Evolutionary conservation across 2,329 filamentous ascomycete species (phyloP), one percentile per base, ranked within the genome.

Genomic region (Ophiocordyceps camponoti-saundersi): DNA sequence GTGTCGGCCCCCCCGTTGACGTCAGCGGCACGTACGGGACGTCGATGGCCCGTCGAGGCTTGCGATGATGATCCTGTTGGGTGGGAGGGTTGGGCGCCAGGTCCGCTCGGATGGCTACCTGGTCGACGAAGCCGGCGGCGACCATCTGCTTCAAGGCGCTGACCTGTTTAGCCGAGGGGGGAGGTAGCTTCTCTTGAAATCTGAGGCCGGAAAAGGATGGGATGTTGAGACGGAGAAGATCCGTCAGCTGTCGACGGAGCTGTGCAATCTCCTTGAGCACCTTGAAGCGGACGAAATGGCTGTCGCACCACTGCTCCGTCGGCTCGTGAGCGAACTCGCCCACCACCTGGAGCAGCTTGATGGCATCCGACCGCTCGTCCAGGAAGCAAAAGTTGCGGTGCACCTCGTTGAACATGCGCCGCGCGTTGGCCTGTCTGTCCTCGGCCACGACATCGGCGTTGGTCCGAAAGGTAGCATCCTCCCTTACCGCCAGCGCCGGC

Each of bases 61-160:
- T 86, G 18, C 82, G 72, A 43, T 29, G 26, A 6, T 29, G 26
- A 6, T 29, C 7, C 7, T 70, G 65, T 46, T 73, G 65, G 50
- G 82, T 79, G 1, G 81, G 80, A 1, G 85, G 84, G 13, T 72
- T 73, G 1, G 87, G 85, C 0, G 86, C 73, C n/a, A 87, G 69
- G 61, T 98, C 90, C 4, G 85, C 86, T 50, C 92, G 85, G 54
- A 96, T 88, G 43, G 92, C 92, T 40, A 98, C 76, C 54, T 95
- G 85, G 63, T 98, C 92, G 57, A 96, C 79, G 66, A 95, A 96
- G 1, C 90, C 92, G 0, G 87, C 83, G 0, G 90, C 86, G 21
- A 86, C 80, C 66, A 96, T 93, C 59, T 95, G 86, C 61, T 93
- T 94, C 26, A 98, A 70, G 1, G 86, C 79, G 44, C 80, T 80